Conservation (phyloP, 1,284 basidiomycete species). For the Ustilago tritici region DNA sequence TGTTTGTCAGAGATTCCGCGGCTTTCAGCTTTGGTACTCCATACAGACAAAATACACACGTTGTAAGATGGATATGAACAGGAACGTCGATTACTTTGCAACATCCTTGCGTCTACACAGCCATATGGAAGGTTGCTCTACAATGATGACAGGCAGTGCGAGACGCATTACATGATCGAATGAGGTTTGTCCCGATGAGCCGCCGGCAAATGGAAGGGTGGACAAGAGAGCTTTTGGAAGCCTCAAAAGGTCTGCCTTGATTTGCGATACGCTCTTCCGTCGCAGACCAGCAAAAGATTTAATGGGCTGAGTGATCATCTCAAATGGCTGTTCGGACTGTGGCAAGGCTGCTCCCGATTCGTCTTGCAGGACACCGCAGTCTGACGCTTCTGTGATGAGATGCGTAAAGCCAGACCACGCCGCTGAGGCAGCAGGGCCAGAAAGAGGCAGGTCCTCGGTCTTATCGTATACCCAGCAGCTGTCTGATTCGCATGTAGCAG, state of each 20-base stretch:
- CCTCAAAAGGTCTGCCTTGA: conserved; percentile 14
- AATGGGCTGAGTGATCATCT: conserved; percentile 20
- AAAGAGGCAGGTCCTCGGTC: conserved; percentile 49
- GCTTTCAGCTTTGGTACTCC: not conserved
- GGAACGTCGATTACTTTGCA: not conserved
- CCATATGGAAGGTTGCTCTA: conserved; percentile 36
- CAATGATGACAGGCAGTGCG: conserved; percentile 25
- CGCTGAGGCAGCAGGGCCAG: conserved; percentile 11
- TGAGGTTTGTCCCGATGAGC: not conserved
- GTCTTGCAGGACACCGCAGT: conserved; percentile 26
- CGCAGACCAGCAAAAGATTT: conserved; percentile 24
- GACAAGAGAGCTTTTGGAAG: not conserved
- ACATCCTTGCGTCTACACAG: conserved; percentile 30
- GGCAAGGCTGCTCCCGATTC: conserved; percentile 6
- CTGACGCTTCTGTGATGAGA: conserved; percentile 38
- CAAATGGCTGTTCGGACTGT: conserved; percentile 34
- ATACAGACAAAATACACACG: too few species aligned
- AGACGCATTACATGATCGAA: conserved; percentile 4
- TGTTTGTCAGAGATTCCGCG: not conserved
- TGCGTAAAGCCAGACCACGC: conserved; percentile 49
- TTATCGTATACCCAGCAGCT: conserved; percentile 61
- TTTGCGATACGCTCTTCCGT: conserved; percentile 22
- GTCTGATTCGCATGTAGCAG: conserved; percentile 2
- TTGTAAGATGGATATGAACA: too few species aligned
- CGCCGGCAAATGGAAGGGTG: not conserved